Percentiles rank a stretch among this genome's conserved stretches.
Evolutionary conservation across 805 yeast species (phyloP).

Genomic region (Starmera dryadoides): DNA sequence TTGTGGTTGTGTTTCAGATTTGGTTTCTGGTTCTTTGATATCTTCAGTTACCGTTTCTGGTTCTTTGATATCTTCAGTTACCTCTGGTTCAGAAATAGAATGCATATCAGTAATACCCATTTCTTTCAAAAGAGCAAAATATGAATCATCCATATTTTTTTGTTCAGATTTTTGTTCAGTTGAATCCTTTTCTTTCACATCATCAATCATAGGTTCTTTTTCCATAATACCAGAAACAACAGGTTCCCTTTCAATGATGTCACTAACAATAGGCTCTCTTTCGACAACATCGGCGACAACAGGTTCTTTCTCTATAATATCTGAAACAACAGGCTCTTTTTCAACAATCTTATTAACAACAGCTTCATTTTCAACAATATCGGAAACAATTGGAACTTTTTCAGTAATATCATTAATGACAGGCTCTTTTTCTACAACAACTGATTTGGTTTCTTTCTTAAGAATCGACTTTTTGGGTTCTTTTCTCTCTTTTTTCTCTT

Average conservation of each 20-base stretch:
- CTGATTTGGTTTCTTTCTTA: conserved; percentile 1
- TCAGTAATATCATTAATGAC: no score
- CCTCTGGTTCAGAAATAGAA: background rate
- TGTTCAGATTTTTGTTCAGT: conserved; percentile 1
- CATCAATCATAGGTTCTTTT: background rate
- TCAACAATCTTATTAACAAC: no score
- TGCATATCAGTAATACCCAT: conserved; percentile 21
- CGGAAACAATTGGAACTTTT: no score
- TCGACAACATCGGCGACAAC: conserved; percentile 6
- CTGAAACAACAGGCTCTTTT: background rate
- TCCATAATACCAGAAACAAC: background rate
- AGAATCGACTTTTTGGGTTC: conserved; percentile 6
- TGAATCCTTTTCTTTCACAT: background rate
- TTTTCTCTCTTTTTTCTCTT: conserved; percentile 4
- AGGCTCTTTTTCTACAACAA: background rate
- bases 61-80: background rate
- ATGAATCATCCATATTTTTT: conserved; percentile 16
- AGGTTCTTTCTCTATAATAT: background rate
- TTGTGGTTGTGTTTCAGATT: background rate
- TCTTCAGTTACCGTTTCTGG: background rate
- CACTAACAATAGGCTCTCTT: no score
- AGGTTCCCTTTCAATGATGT: no score
- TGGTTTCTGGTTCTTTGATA: background rate
- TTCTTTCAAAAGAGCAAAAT: conserved; percentile 25
- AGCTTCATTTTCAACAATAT: no score